phyloP scores from a whole-genome alignment of 768 basidiomycete species.

The Plicaturopsis crispa region DNA sequence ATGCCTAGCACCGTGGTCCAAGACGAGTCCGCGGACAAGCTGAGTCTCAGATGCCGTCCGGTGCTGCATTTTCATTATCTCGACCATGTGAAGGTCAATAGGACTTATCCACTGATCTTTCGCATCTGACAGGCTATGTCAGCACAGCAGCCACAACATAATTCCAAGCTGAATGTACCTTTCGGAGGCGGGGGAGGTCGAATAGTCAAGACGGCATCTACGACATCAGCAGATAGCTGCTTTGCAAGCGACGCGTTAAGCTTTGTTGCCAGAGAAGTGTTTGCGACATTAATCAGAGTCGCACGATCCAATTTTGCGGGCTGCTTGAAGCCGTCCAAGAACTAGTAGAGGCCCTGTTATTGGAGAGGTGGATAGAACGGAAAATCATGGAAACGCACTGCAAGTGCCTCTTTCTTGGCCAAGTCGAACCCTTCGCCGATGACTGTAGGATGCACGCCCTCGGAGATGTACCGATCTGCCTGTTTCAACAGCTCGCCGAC shows the following conservation, averaged over 20 bases:
- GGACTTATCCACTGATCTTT: constrained; percentile 74
- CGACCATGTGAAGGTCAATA: constrained; percentile 98
- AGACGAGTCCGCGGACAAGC: constrained; percentile 87
- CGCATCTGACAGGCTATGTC: constrained; percentile 31
- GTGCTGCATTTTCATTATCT: constrained; percentile 99
- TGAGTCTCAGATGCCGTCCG: constrained; percentile 96
- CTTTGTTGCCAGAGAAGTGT: constrained; percentile 96
- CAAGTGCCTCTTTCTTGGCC: constrained; percentile 92
- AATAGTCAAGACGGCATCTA: constrained; percentile 91
- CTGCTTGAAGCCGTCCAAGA: constrained; percentile 87
- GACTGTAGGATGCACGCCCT: constrained; percentile 97
- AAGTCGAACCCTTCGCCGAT: constrained; percentile 94
- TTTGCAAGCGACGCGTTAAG: constrained; percentile 75
- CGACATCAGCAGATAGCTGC: constrained; percentile 84
- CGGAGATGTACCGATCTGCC: constrained; percentile 94
- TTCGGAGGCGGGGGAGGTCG: constrained; percentile 55
- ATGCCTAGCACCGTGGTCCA: constrained; percentile 96
- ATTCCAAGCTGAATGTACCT: constrained; percentile 31
- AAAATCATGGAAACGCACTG: constrained; percentile 42
- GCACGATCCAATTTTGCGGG: constrained; percentile 74
- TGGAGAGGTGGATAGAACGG: constrained; percentile 7
- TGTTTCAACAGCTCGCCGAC: constrained; percentile 96
- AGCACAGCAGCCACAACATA: constrained; percentile 3
- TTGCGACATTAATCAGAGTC: constrained; percentile 86
- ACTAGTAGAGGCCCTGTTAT: constrained; percentile 40